A percentile compares a stretch with the other conserved stretches of the same genome.
phyloP scores from a whole-genome alignment of 192 early-diverging fungal species.

The Umbelopsis ramanniana region DNA sequence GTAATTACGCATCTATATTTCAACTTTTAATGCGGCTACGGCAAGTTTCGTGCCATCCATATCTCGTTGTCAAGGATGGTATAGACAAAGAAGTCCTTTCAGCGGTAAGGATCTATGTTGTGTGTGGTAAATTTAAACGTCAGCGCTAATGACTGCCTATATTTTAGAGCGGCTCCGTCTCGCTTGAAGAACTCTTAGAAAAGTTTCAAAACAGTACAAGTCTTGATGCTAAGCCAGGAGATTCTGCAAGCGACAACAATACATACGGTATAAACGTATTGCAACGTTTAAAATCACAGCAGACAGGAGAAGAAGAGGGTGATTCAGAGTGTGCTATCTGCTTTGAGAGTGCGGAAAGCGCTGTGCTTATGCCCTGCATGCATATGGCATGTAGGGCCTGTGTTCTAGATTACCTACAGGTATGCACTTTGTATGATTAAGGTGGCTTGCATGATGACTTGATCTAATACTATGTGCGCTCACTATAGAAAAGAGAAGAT shows the following conservation, averaged over 20 bases:
- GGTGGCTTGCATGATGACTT: background rate
- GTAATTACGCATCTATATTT: conserved; percentile 73
- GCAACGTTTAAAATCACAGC: conserved; percentile 36
- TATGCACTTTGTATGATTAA: conserved; percentile 15
- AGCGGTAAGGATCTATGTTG: background rate
- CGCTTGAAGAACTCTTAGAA: conserved; percentile 48
- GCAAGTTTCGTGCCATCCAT: conserved; percentile 73
- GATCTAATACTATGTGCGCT: background rate
- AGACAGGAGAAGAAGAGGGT: background rate
- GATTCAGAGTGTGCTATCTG: conserved; percentile 60
- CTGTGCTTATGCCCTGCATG: conserved; percentile 60
- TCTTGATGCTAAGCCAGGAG: background rate
- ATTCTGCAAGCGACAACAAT: conserved; percentile 4
- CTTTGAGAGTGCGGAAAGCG: conserved; percentile 52
- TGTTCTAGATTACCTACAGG: conserved; percentile 57
- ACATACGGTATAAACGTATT: conserved; percentile 48
- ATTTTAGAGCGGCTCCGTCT: conserved; percentile 39
- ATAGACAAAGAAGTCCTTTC: conserved; percentile 23
- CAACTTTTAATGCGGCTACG: conserved; percentile 65
- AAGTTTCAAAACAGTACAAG: conserved; percentile 30
- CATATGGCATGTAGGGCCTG: conserved; percentile 59
- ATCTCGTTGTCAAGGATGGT: conserved; percentile 41
- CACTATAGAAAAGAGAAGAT: conserved; percentile 46
- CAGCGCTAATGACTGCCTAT: background rate
- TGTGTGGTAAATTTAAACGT: background rate